Base-by-base conservation (phyloP, 2,329 filamentous ascomycete genomes). In the Penicillium palitans region DNA sequence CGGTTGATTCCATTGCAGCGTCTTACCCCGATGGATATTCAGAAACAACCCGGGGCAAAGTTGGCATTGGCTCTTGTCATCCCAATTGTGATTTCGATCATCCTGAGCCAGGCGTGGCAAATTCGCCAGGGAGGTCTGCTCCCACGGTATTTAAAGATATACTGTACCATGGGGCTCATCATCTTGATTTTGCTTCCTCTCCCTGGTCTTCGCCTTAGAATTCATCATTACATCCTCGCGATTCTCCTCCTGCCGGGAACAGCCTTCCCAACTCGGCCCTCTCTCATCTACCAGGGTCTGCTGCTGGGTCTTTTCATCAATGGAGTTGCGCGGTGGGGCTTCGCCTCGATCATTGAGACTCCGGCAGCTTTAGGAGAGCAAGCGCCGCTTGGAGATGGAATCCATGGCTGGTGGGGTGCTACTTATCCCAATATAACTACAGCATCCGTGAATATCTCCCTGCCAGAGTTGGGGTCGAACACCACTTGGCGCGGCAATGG, bases 191-290 rank as follows among this genome's bases (percentile, higher is more conserved):
- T 90, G 35, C 80, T 96, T 13, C 78, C 84, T 1, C 76, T 96
- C 6, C 93, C 93, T 0, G 84, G 87, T 8, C 85, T 96, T 52
- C 89, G 87, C 61, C 82, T 99, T 50, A 87, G 95, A 35, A 92
- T 99, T 57, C 95, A 99, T 72, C 95, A 99, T 74, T 99, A 98
- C 72, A 90, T 98, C 63, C 81, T 98, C 5, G 92, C 88, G 1
- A 83, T 99, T 15, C 80, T 98, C 0, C 83, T 99, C 0, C 83
- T 98, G 6, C 91, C 93, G 0, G 95, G 93, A 0, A 98, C 95
- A 0, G 87, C 86, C 53, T 87, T 98, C 74, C 93, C 96, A 65
- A 98, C 90, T 6, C 85, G 95, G 0, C 90, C 91, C 0, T 88
- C 88, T 0, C 80, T 98, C 9, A 74, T 96, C 2, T 98, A 95